Evolutionary conservation across 2,329 filamentous ascomycete species (phyloP).

Genomic region (Penicillium sp.): DNA sequence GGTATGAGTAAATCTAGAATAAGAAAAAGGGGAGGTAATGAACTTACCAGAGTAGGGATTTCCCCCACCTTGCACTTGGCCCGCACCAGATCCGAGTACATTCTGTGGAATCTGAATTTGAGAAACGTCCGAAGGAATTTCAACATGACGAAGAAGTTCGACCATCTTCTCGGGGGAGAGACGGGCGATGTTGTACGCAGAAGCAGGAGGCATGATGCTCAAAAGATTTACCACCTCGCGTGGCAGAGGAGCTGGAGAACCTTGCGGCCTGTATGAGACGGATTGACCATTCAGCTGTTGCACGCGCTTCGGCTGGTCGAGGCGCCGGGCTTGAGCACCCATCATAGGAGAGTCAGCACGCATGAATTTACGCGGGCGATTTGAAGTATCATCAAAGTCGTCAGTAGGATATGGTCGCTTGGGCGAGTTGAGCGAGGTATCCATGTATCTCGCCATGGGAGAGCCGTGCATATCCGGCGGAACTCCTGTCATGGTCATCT

Average conservation of each 20-base stretch:
- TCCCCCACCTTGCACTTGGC: slow-evolving; percentile 22
- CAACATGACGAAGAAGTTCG: slow-evolving; percentile 64
- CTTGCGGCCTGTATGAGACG: slow-evolving; percentile 50
- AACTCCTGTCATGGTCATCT: slow-evolving; percentile 39
- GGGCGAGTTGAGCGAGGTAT: slow-evolving; percentile 43
- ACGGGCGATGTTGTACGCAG: slow-evolving; percentile 66
- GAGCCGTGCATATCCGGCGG: slow-evolving; percentile 31
- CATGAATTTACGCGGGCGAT: slow-evolving; percentile 77
- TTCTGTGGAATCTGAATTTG: slow-evolving; percentile 39
- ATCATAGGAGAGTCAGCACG: slow-evolving; percentile 92
- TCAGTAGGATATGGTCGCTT: slow-evolving; percentile 61
- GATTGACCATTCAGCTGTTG: slow-evolving; percentile 31
- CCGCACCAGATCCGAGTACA: slow-evolving; percentile 28
- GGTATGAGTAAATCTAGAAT: not conserved
- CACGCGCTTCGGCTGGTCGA: slow-evolving; percentile 67
- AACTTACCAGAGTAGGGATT: slow-evolving; percentile 37
- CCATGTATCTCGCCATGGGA: slow-evolving; percentile 36
- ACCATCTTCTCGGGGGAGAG: slow-evolving; percentile 71
- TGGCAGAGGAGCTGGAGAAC: slow-evolving; percentile 64
- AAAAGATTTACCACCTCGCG: slow-evolving; percentile 61
- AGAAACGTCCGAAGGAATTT: slow-evolving; percentile 56
- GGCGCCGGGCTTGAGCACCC: slow-evolving; percentile 76
- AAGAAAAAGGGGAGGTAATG: not conserved
- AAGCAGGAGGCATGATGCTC: slow-evolving; percentile 69
- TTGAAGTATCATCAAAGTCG: slow-evolving; percentile 66